Conservation (phyloP, 2,329 filamentous ascomycete species). For the Metarhizium album region DNA sequence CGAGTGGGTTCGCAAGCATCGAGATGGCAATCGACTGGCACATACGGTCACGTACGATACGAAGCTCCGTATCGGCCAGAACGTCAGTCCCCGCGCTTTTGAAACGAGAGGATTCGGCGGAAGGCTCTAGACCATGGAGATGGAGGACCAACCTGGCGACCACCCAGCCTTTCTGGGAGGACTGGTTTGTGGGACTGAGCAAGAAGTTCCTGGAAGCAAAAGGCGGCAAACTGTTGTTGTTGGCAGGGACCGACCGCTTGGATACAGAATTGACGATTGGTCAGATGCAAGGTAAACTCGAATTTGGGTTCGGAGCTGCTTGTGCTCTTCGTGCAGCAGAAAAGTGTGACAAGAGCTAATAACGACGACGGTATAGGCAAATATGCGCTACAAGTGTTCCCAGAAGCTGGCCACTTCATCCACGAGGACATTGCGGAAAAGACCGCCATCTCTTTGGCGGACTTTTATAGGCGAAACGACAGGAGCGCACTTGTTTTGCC, state of each 20-base stretch:
- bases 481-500: slow-evolving; percentile 74
- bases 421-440: slow-evolving; percentile 92
- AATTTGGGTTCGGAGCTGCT: neutral
- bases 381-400: slow-evolving; percentile 90
- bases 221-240: slow-evolving; percentile 73
- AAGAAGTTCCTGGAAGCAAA: slow-evolving; percentile 73
- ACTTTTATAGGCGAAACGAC: slow-evolving; percentile 90
- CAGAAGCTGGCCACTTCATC: slow-evolving; percentile 91
- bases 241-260: slow-evolving; percentile 81
- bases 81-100: slow-evolving; percentile 79
- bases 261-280: slow-evolving; percentile 92
- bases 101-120: slow-evolving; percentile 30
- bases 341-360: neutral
- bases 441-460: slow-evolving; percentile 72
- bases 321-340: neutral
- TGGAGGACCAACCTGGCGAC: slow-evolving; percentile 79
- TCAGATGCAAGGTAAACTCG: slow-evolving; percentile 74
- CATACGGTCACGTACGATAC: slow-evolving; percentile 73
- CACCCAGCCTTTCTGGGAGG: slow-evolving; percentile 88
- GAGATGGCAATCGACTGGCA: slow-evolving; percentile 89
- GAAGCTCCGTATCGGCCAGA: slow-evolving; percentile 72
- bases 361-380: slow-evolving; percentile 46
- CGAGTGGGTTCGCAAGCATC: slow-evolving; percentile 64
- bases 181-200: slow-evolving; percentile 83
- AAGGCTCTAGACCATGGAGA: slow-evolving; percentile 46